Percentiles rank a stretch among this genome's conserved stretches.
Evolutionary conservation across 148 eudicot genomes (phyloP).

Genomic region (Camellia lanceoleosa): DNA sequence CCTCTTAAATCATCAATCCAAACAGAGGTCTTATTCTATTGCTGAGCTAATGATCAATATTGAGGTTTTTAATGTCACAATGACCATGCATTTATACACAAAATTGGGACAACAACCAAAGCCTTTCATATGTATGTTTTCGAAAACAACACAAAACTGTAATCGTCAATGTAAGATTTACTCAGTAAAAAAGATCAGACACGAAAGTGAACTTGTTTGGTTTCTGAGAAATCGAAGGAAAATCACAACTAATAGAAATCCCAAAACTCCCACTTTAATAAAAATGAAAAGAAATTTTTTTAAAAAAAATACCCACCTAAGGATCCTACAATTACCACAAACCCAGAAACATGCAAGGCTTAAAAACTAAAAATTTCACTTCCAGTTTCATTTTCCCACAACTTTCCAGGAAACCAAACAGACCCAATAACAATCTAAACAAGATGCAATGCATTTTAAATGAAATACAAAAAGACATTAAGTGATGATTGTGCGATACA

Average conservation of each 20-base stretch:
- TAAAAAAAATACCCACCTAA: not conserved
- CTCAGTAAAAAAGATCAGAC: not conserved
- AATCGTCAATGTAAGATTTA: not conserved
- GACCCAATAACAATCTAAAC: not conserved
- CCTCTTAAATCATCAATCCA: too few relatives aligned
- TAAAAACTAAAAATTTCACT: not conserved
- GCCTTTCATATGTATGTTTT: not conserved
- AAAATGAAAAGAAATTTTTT: not conserved
- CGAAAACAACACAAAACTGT: not conserved
- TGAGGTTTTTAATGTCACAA: too few relatives aligned
- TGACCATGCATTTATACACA: not conserved
- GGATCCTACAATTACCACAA: not conserved
- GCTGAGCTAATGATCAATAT: too few relatives aligned
- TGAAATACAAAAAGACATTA: not conserved
- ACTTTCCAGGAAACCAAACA: not conserved
- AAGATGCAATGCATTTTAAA: not conserved
- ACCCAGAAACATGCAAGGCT: not conserved
- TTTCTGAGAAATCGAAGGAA: not conserved
- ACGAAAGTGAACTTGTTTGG: not conserved
- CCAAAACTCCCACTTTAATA: not conserved
- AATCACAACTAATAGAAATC: not conserved
- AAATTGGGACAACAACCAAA: not conserved
- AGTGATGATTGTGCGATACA: not conserved
- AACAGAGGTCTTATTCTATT: too few relatives aligned
- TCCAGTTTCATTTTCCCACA: not conserved